Base-by-base conservation (phyloP, 148 eudicot species). In the Salicornia ramosissima region DNA sequence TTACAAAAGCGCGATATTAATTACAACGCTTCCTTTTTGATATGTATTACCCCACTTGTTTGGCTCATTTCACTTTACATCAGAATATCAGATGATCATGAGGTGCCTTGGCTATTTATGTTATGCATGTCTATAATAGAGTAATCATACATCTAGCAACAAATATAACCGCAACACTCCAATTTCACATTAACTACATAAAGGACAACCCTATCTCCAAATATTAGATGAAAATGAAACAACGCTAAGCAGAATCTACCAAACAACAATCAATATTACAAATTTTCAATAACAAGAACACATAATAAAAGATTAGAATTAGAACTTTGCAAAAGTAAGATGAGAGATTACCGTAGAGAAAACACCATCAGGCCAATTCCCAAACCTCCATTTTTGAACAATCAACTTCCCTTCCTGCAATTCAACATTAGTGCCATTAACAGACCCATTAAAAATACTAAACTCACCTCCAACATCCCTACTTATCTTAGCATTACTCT, bases 331-430 rank as follows among this genome's bases (percentile, higher is more conserved):
- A 18, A 29, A 22, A 14, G 0, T 13, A 54, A 13, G 59, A 19
- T 3, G 22, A 21, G 21, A 60, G 30, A 67, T n/a, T 82, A 93
- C 97, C 87, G 83, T 87, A 1, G 98, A 94, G 50, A 76, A 76
- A 77, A 90, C 71, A 10, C 97, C 98, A 71, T 94, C 97, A 77
- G 90, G 80, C 98, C 97, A 94, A 74, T 71, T 94, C 1, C 98
- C 97, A 74, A 94, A 94, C 71, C 98, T 79, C 98, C 98, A 94
- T 49, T 90, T 88, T 82, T 90, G 97, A 69, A 86, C 92, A 86
- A 94, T 94, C 82, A 94, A 71, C 75, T 90, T 88, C 55, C 91
- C 98, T 42, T 84, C 86, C 71, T 84, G 75, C 89, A 93, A 74
- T 66, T 93, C 95, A 75, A 88, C 73, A 80, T 90, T 88, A 18